Evolutionary conservation across 305 asterid species (phyloP), one percentile per base, ranked within the genome.

Genomic region (Fraxinus platypoda): DNA sequence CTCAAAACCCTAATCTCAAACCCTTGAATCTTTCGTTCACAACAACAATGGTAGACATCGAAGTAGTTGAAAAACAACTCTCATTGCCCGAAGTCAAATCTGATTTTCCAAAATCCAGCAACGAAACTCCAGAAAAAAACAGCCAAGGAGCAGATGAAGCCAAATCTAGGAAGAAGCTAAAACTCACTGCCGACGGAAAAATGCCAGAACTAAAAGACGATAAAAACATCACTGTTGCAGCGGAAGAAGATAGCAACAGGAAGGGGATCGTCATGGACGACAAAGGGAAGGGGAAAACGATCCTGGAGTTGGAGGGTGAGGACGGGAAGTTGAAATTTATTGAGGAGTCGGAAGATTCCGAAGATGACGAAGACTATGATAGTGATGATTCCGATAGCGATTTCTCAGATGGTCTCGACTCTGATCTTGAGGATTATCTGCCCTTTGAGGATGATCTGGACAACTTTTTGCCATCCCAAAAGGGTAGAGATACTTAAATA

Each of bases 261-360:
- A 43, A 43, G 54, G 54, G 54, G 17, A 43, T 43, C 52, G 4
- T 43, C 52, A 11, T 43, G 52, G 52, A 12, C 17, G 52, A 43
- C 52, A 43, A 52, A 5, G 19, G 62, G 8, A 52, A 52, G 23
- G 23, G 62, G 23, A 15, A 74, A 74, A 17, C 33, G 54, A 23
- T 74, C 19, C 54, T 7, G 54, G 78, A 74, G 41, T 74, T 46
- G 7, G 33, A 12, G 72, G 89, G 80, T 76, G 88, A 83, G 23
- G 85, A 86, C 78, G 88, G 87, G 19, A 86, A 89, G 78, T 85
- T 85, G 26, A 78, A 83, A 76, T 30, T 87, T 64, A 74, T 87
- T 8, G 90, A 87, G 80, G 88, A 84, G 15, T 81, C 79, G 8
- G 80, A 75, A 1, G 84, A 76, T 13, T 83, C 81, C 13, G 80